Evolutionary conservation across 768 basidiomycete species (phyloP).

Genomic region (Tricholoma sp.): DNA sequence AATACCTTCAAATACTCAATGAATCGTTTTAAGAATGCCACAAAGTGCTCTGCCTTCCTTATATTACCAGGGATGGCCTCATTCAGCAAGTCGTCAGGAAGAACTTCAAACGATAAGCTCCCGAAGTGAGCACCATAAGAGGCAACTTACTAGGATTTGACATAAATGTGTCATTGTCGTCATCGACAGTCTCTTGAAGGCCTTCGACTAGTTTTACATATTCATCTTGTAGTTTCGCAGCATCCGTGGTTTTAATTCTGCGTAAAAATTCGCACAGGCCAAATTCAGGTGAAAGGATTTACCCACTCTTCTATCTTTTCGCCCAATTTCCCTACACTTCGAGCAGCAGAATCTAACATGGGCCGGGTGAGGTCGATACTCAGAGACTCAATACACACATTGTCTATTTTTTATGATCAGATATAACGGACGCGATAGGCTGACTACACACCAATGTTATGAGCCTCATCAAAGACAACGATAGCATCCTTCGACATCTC

Average conservation of each 20-base stretch:
- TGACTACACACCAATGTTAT: conserved; percentile 78
- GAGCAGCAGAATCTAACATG: conserved; percentile 91
- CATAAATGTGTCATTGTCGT: conserved; percentile 83
- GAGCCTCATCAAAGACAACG: conserved; percentile 98
- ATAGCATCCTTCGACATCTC: conserved; percentile 98
- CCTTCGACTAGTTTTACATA: conserved; percentile 95
- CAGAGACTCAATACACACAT: conserved; percentile 97
- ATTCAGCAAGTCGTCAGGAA: conserved; percentile 90
- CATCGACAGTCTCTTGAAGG: conserved; percentile 62
- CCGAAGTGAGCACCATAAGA: not conserved
- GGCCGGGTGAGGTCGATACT: conserved; percentile 96
- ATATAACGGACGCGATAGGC: not conserved
- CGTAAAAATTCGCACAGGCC: conserved; percentile 2
- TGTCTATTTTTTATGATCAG: conserved; percentile 56
- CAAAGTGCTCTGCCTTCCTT: conserved; percentile 97
- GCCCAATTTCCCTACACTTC: conserved; percentile 80
- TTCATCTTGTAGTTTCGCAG: conserved; percentile 92
- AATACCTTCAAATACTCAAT: conserved; percentile 95
- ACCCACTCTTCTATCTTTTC: conserved; percentile 94
- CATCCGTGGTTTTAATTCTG: conserved; percentile 93
- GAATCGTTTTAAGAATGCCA: conserved; percentile 95
- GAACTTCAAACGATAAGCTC: conserved; percentile 41
- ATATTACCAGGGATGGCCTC: conserved; percentile 99
- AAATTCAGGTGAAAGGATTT: not conserved
- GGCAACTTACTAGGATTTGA: conserved; percentile 69